phyloP scores from a whole-genome alignment of 768 basidiomycete species.

The Lentinula sp. region DNA sequence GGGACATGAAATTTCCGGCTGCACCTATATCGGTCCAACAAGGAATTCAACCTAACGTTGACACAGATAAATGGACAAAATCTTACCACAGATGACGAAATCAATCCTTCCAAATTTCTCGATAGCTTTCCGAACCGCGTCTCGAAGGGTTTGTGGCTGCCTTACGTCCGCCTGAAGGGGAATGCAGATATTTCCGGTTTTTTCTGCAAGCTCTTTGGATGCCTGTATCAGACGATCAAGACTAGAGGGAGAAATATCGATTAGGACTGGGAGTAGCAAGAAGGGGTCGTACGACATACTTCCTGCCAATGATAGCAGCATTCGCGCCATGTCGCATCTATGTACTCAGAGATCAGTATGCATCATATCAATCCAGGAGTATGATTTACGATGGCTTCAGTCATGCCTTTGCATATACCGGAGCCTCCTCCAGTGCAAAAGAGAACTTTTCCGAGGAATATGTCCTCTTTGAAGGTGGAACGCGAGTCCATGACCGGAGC shows the following conservation, averaged over 20 bases:
- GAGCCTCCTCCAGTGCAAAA: conserved; percentile 91
- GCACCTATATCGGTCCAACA: conserved; percentile 48
- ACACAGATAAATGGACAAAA: not conserved
- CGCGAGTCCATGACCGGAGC: conserved; percentile 48
- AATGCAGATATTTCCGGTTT: conserved; percentile 68
- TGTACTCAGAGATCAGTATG: not conserved
- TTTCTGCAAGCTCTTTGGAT: conserved; percentile 62
- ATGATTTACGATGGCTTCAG: conserved; percentile 64
- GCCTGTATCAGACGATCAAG: conserved; percentile 63
- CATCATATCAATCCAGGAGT: not conserved
- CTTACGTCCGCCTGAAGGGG: conserved; percentile 80
- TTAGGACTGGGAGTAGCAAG: not conserved
- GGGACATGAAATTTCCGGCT: conserved; percentile 93
- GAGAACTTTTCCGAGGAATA: conserved; percentile 88
- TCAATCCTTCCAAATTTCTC: conserved; percentile 83
- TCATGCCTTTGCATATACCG: conserved; percentile 90
- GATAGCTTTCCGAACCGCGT: conserved; percentile 74
- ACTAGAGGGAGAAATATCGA: conserved; percentile 27
- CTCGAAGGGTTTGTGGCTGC: conserved; percentile 60
- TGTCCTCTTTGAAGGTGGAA: conserved; percentile 64
- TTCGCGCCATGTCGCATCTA: conserved; percentile 82
- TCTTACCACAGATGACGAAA: conserved; percentile 87
- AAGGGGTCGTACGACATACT: conserved; percentile 40
- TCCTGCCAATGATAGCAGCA: conserved; percentile 81
- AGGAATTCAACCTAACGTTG: not conserved